These are phyloP conservation scores for Fusarium napiforme DNA, from an alignment of 2,329 filamentous ascomycete species.

Conservation along the genomic window DNA sequence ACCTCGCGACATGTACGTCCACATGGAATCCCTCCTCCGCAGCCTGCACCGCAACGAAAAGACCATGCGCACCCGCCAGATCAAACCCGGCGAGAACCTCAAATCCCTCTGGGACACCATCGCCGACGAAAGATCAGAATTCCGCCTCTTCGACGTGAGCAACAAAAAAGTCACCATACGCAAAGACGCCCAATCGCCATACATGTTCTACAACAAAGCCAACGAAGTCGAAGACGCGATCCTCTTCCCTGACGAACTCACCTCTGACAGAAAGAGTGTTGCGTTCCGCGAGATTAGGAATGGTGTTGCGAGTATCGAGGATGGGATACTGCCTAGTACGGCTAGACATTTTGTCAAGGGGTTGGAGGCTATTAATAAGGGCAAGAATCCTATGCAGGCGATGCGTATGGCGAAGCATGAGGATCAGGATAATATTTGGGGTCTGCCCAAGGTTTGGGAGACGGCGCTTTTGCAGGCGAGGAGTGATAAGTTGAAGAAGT, in stretches of 20 bases:
- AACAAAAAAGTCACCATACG: conserved; percentile 4
- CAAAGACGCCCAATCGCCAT: conserved; percentile 11
- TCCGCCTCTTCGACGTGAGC: conserved; percentile 23
- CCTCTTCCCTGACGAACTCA: conserved; percentile 42
- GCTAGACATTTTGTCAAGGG: conserved; percentile 18
- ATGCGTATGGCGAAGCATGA: neutral
- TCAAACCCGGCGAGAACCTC: conserved; percentile 39
- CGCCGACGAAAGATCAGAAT: conserved; percentile 27
- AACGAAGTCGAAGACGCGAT: conserved; percentile 40
- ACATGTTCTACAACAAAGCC: conserved; percentile 44
- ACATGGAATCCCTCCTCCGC: conserved; percentile 39
- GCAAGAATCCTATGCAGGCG: conserved; percentile 16
- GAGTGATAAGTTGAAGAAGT: neutral
- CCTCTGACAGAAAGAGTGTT: conserved; percentile 15
- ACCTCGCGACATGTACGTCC: conserved; percentile 37
- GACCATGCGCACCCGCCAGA: conserved; percentile 40
- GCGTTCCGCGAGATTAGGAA: conserved; percentile 42
- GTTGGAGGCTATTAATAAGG: conserved; percentile 16
- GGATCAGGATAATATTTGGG: conserved; percentile 34
- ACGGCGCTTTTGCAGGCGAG: conserved; percentile 31
- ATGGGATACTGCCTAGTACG: conserved; percentile 15
- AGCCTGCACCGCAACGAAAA: conserved; percentile 37
- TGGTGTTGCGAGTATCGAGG: conserved; percentile 35
- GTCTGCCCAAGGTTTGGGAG: conserved; percentile 38
- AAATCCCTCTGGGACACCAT: conserved; percentile 42